Conservation (phyloP, 129 eudicot species). For the Solidago caesia region DNA sequence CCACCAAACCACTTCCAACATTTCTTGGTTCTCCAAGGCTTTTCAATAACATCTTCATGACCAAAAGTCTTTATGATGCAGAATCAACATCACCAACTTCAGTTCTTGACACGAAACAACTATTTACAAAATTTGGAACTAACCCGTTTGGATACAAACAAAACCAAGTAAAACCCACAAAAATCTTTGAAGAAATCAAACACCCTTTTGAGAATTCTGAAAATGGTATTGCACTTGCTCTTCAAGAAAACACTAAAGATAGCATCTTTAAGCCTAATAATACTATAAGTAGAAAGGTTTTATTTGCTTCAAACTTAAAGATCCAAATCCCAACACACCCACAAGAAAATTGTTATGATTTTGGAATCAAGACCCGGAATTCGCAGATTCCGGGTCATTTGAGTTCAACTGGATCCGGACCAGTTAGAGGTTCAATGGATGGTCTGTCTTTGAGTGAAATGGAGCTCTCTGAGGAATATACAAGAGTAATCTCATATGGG, state of each 20-base stretch:
- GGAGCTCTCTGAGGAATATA: constrained; percentile 93
- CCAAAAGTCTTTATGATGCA: too few relatives aligned
- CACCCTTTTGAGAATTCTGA: constrained; percentile 36
- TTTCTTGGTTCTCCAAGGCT: constrained; percentile 73
- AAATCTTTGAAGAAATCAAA: constrained; percentile 23
- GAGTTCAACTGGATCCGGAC: constrained; percentile 1
- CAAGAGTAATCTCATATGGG: constrained; percentile 88
- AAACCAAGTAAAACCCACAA: constrained; percentile 41
- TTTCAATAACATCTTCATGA: constrained; percentile 20
- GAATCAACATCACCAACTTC: constrained; percentile 47
- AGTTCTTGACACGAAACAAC: constrained; percentile 57
- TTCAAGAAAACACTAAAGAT: constrained; percentile 45
- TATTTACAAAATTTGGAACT: constrained; percentile 29
- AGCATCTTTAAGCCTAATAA: constrained; percentile 29
- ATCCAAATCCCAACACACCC: constrained; percentile 63
- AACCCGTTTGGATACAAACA: constrained; percentile 51
- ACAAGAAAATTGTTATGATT: constrained; percentile 49
- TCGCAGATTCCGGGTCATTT: constrained; percentile 19
- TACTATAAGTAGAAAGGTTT: constrained; percentile 18
- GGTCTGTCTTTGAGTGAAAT: constrained; percentile 69
- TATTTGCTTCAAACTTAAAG: constrained; percentile 53
- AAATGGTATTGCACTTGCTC: constrained; percentile 69
- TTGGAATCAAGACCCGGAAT: constrained; percentile 71
- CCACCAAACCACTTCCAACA: constrained; percentile 36
- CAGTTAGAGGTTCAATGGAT: constrained; percentile 20